phyloP scores from a whole-genome alignment of 805 yeast genomes.

The Vanderwaltozyma verrucispora region DNA sequence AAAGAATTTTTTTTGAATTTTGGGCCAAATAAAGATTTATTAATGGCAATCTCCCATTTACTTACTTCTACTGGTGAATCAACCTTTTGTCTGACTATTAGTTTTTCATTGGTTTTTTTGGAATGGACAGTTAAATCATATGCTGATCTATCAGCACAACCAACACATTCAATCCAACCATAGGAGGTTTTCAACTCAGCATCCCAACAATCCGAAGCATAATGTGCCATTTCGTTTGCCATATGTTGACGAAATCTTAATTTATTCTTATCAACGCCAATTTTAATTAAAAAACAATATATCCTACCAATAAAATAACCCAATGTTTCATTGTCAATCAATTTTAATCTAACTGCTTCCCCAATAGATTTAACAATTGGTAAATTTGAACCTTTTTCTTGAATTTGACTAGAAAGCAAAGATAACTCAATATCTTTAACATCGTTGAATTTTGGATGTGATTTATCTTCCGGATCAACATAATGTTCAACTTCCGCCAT shows the following conservation, averaged over 20 bases:
- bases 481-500: conserved; percentile 99
- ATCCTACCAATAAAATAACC: conserved; percentile 97
- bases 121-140: conserved; percentile 94
- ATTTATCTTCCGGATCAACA: conserved; percentile 86
- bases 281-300: conserved; percentile 67
- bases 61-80: conserved; percentile 78
- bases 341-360: conserved; percentile 77
- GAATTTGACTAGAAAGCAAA: conserved; percentile 80
- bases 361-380: conserved; percentile 62
- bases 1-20: conserved; percentile 96
- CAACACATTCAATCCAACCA: conserved; percentile 99
- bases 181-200: conserved; percentile 92
- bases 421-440: conserved; percentile 62
- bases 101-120: conserved; percentile 87
- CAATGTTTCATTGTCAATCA: conserved; percentile 93
- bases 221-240: conserved; percentile 99
- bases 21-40: conserved; percentile 96
- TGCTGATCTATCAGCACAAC: conserved; percentile 99
- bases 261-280: conserved; percentile 79
- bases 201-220: conserved; percentile 99
- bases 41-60: conserved; percentile 72
- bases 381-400: conserved; percentile 73
- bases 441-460: conserved; percentile 69
- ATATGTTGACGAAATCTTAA: conserved; percentile 97
- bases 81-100: conserved; percentile 86